A percentile compares a stretch with the other conserved stretches of the same genome.
Evolutionary conservation across 805 yeast genomes (phyloP).

Genomic region (Tetrapisispora phaffii): DNA sequence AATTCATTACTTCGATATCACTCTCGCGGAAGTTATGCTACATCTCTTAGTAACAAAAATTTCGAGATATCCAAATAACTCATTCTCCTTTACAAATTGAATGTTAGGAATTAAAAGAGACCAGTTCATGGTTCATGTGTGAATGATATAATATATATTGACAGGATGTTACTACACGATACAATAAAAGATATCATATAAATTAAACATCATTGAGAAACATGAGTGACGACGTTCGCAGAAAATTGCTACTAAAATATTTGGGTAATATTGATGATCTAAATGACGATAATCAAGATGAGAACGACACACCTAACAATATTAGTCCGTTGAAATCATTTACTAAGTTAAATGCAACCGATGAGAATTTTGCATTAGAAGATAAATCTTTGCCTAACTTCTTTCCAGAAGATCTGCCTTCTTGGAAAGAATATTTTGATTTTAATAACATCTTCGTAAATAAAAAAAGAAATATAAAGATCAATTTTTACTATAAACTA

Average conservation of each 20-base stretch:
- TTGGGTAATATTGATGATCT: conserved; percentile 6
- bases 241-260: conserved; percentile 10
- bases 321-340: neutral
- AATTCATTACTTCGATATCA: too few species aligned
- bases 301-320: neutral
- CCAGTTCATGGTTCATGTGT: too few species aligned
- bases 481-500: conserved; percentile 49
- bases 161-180: too few species aligned
- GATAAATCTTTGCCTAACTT: neutral
- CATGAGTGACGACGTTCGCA: conserved; percentile 19
- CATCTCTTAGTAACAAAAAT: too few species aligned
- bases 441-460: conserved; percentile 9
- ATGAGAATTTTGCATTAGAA: neutral
- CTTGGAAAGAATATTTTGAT: conserved; percentile 22
- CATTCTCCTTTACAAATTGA: too few species aligned
- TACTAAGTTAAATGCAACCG: neutral
- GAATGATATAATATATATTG: too few species aligned
- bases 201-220: neutral
- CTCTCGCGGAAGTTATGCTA: too few species aligned
- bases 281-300: conserved; percentile 6
- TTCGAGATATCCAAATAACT: too few species aligned
- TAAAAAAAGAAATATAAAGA: conserved; percentile 18
- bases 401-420: neutral
- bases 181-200: too few species aligned
- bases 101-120: too few species aligned